Base-by-base conservation (phyloP, 108 stramenopile species). In the Discostella pseudostelligera region DNA sequence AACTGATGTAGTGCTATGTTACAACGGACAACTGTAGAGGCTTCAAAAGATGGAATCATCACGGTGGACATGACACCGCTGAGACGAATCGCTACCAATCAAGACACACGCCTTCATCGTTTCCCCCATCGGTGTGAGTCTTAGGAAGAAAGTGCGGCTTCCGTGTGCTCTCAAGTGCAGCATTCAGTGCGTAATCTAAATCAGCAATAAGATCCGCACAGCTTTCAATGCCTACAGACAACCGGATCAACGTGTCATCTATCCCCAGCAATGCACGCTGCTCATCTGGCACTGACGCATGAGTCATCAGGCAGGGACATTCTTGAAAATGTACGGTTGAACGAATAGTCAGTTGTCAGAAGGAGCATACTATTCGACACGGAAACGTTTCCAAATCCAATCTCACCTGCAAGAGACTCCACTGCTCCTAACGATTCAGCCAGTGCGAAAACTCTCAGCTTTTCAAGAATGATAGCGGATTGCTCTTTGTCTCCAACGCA, bases 371-470 rank as follows among this genome's bases (percentile, higher is more conserved):
- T 43, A 11, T 43, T 8, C 3, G 9, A 43, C 3, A 32, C 4
- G 32, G 32, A 32, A 32, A 32, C 32, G 32, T 32, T 32, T 32
- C 32, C 10, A 11, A n/a, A 2, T 43, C 53, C 9, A n/a, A 2
- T 43, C 53, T 43, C n/a, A 43, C 42, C 42, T 3, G 85, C 85
- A n/a, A 89, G 67, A 8, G 81, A 83, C 74, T 89, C 88, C n/a
- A 89, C 85, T 16, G 85, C 88, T 39, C 88, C 88, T 12, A 89
- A 69, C 26, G 81, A 83, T 62, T 86, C 88, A 5, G 88, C 88
- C 10, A 86, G 58, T 13, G 78, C 62, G 43, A 89, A 84, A 12
- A 89, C 74, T 62, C 75, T 79, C 19, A 85, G 54, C 70, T 86
- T 81, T 68, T 81, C 42, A 16, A 89, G 64, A 13, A 86, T 44